Conservation (phyloP, 2,329 filamentous ascomycete genomes). For the Colletotrichum caudatum region DNA sequence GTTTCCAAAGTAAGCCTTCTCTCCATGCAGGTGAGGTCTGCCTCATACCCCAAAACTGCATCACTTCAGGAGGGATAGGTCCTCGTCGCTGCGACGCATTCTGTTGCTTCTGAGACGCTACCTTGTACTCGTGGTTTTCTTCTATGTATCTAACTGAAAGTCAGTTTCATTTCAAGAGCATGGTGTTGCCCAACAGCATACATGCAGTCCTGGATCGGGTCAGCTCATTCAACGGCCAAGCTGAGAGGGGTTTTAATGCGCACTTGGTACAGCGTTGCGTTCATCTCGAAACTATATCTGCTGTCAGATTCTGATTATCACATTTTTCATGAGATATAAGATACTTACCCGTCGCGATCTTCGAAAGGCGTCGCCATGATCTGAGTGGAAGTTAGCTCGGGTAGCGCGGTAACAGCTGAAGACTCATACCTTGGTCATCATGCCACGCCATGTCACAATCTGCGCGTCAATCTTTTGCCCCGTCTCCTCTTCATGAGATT, state of each 20-base stretch:
- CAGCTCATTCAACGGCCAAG: conserved; percentile 38
- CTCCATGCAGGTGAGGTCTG: conserved; percentile 25
- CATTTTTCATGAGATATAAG: not conserved
- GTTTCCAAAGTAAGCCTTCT: conserved; percentile 22
- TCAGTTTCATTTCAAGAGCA: conserved; percentile 37
- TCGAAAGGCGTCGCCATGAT: conserved; percentile 90
- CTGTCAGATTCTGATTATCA: not conserved
- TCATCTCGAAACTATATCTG: conserved; percentile 87
- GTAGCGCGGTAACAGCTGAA: not conserved
- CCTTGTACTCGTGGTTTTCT: conserved; percentile 83
- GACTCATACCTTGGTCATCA: conserved; percentile 91
- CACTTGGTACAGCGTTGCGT: conserved; percentile 91
- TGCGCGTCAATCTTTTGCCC: conserved; percentile 78
- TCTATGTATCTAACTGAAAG: conserved; percentile 81
- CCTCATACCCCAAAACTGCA: conserved; percentile 87
- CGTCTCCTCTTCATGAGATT: conserved; percentile 76
- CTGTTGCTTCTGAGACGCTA: conserved; percentile 71
- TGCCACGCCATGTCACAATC: conserved; percentile 93
- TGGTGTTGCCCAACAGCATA: conserved; percentile 50
- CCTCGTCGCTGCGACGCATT: conserved; percentile 59
- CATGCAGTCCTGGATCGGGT: conserved; percentile 62
- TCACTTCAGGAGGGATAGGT: conserved; percentile 77
- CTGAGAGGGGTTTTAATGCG: conserved; percentile 47
- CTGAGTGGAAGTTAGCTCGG: conserved; percentile 56
- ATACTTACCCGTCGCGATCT: conserved; percentile 77